A percentile compares a stretch with the other conserved stretches of the same genome.
Conservation (phyloP, 1,139 yeast genomes). For the Hanseniaspora uvarum region DNA sequence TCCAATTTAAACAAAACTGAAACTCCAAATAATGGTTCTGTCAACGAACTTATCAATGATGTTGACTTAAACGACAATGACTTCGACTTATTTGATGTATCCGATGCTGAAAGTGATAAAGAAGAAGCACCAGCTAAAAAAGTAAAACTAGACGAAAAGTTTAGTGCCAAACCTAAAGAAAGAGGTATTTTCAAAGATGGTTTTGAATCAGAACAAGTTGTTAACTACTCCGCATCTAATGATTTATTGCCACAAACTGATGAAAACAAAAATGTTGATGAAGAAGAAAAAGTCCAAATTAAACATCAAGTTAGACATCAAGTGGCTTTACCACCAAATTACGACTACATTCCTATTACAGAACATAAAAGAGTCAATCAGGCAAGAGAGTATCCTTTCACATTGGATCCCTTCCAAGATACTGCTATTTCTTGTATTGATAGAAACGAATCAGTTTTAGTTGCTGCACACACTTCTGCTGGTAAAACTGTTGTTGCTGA, state of each 20-base stretch:
- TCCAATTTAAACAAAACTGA: background rate
- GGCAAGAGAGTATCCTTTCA: slow-evolving; percentile 85
- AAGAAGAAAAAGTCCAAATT: slow-evolving; percentile 53
- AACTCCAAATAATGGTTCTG: background rate
- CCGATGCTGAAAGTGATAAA: slow-evolving; percentile 19
- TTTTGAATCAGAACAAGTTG: slow-evolving; percentile 32
- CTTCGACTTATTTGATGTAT: slow-evolving; percentile 14
- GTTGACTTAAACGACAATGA: slow-evolving; percentile 17
- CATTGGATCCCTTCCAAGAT: slow-evolving; percentile 90
- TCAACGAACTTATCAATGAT: slow-evolving; percentile 17
- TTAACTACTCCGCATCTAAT: slow-evolving; percentile 63
- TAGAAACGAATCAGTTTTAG: slow-evolving; percentile 88
- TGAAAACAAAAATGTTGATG: slow-evolving; percentile 28
- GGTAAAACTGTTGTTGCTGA: slow-evolving; percentile 99
- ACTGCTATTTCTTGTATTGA: slow-evolving; percentile 92
- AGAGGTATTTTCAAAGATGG: slow-evolving; percentile 26
- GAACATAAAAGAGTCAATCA: slow-evolving; percentile 63
- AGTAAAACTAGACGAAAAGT: slow-evolving; percentile 17
- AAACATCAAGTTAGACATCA: slow-evolving; percentile 95
- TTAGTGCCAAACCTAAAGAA: slow-evolving; percentile 23
- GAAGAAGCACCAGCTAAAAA: slow-evolving; percentile 21
- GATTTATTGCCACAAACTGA: slow-evolving; percentile 56
- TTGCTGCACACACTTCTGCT: slow-evolving; percentile 97
- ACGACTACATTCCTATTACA: slow-evolving; percentile 76
- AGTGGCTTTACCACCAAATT: slow-evolving; percentile 89